Conservation (phyloP, 345 rosid species). For the Punica granatum region DNA sequence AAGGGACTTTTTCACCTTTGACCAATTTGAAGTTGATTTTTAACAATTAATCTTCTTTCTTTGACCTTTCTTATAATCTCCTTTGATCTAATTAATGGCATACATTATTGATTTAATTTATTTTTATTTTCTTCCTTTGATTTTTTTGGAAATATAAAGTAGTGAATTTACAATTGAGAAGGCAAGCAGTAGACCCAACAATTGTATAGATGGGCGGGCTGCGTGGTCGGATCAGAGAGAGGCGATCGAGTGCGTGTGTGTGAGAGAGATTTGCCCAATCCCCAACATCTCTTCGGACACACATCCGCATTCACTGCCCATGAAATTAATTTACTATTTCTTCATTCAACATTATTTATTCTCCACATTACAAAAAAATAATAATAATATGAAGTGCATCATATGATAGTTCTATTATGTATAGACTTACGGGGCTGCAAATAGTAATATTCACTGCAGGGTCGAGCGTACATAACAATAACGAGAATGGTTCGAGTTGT, state of each 20-base stretch:
- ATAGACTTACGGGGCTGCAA: too few relatives aligned
- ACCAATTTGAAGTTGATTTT: background rate
- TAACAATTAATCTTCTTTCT: too few relatives aligned
- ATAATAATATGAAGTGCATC: too few relatives aligned
- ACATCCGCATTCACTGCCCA: constrained; percentile 4
- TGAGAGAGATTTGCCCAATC: background rate
- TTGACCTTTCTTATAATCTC: too few relatives aligned
- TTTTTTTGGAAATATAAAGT: background rate
- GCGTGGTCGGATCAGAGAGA: constrained; percentile 6
- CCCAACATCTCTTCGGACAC: constrained; percentile 3
- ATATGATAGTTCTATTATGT: too few relatives aligned
- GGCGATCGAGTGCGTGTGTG: background rate
- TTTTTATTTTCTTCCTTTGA: background rate
- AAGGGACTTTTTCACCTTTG: background rate
- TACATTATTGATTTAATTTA: background rate
- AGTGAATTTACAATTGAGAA: background rate
- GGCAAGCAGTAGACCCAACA: background rate
- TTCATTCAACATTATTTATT: background rate
- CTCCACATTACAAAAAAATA: too few relatives aligned
- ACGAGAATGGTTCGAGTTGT: background rate
- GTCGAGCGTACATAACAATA: too few relatives aligned
- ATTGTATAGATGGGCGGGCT: constrained; percentile 6
- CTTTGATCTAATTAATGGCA: too few relatives aligned
- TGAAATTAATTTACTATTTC: background rate
- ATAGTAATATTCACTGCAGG: too few relatives aligned